Evolutionary conservation across 2,329 filamentous ascomycete genomes (phyloP), one percentile per base, ranked within the genome.

Genomic region (Cladophialophora yegresii): DNA sequence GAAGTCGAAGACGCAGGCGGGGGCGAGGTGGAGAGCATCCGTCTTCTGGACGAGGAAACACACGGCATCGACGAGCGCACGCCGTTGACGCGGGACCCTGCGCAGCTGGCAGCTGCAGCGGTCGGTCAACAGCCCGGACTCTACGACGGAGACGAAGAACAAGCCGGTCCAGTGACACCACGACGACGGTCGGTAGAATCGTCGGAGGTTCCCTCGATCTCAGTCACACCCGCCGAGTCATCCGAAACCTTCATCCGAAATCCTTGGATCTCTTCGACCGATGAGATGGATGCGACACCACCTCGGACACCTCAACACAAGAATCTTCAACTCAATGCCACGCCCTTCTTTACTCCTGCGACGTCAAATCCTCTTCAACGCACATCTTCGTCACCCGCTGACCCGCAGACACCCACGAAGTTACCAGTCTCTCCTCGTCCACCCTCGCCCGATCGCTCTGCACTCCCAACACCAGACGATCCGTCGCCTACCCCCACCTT

Each of bases 1-100:
- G 85, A 87, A 51, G 80, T 86, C 16, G 86, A 89, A 68, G 87
- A 88, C 70, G 86, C 84, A 57, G 83, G 84, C 43, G 81, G 88
- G 22, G 74, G 77, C 1, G 77, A 84, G 49, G 87, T 89, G 72
- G 83, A 82, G 69, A 78, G 73, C 54, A 79, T 78, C 71, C 77
- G 76, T 59, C 72, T 78, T 66, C 64, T 76, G 63, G 70, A 75
- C 69, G 75, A 74, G 40, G 77, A 80, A 61, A 70, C 71, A 10
- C 78, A 78, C n/a, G 66, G 54, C 4, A 22, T 63, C 12, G 60
- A 68, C 32, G 62, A 67, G 49, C 57, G 63, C 33, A 69, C 69
- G 26, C 63, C 64, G 4, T 57, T 66, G 20, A 67, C 58, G 20
- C 58, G 64, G 36, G 68, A 67, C 53, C 26, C 26, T 16, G 54